These are phyloP conservation scores for Neohortaea acidophila DNA, from an alignment of 495 filamentous ascomycete genomes.

Conservation along the genomic window DNA sequence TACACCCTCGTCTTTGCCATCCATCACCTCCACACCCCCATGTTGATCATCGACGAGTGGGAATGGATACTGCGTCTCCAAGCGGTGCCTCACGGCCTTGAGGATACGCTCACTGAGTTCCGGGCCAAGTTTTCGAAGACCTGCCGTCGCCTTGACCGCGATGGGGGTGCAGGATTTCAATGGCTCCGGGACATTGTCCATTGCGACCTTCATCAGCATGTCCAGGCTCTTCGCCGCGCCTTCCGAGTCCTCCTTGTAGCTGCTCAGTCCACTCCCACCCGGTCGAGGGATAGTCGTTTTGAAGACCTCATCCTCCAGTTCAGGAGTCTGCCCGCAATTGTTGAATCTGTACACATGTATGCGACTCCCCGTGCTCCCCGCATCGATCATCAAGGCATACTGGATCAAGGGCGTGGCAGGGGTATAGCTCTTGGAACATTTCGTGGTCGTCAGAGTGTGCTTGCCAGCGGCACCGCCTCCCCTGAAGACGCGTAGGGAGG, in stretches of 20 bases:
- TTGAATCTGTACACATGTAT: conserved; percentile 99
- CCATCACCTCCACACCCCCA: conserved; percentile 87
- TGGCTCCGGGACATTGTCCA: conserved; percentile 69
- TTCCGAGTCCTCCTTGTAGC: conserved; percentile 68
- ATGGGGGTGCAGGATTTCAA: conserved; percentile 78
- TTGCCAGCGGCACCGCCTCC: conserved; percentile 35
- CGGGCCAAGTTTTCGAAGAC: conserved; percentile 67
- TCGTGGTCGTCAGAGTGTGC: conserved; percentile 44
- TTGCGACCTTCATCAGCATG: conserved; percentile 66
- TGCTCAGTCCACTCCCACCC: conserved; percentile 70
- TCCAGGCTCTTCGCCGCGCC: conserved; percentile 84
- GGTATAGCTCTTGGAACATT: conserved; percentile 68
- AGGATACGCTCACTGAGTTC: conserved; percentile 73
- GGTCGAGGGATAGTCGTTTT: conserved; percentile 68
- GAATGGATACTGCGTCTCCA: conserved; percentile 90
- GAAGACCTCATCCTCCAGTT: conserved; percentile 83
- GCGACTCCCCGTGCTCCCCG: conserved; percentile 89
- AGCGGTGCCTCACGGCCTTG: conserved; percentile 61
- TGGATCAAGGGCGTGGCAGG: conserved; percentile 84
- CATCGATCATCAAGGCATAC: conserved; percentile 97
- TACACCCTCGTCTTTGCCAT: conserved; percentile 89
- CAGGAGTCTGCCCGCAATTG: conserved; percentile 91
- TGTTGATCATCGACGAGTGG: conserved; percentile 73
- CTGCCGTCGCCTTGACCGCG: conserved; percentile 93
- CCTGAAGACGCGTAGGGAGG: conserved; percentile 4